Evolutionary conservation across 2,329 filamentous ascomycete species (phyloP), one percentile per base, ranked within the genome.

Genomic region (Scytalidium lignicola): DNA sequence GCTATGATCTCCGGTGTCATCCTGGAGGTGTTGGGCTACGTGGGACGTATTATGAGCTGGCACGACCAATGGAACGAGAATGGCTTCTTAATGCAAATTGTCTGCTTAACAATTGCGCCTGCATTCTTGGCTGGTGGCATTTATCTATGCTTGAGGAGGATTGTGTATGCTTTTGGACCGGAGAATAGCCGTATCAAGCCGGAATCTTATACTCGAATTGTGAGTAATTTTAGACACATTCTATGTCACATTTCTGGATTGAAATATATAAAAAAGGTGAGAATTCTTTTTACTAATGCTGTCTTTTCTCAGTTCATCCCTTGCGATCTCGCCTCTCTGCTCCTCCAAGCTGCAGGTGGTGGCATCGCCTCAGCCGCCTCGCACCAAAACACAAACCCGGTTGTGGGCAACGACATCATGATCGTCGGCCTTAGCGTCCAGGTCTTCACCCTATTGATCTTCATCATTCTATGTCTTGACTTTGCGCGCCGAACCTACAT

Each of bases 91-190:
- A 75, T 82, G 32, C 80, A 85, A 61, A 76, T 83, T 32, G 74
- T 78, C 59, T 79, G 75, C 55, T 70, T 88, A 49, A 86, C 82
- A 3, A 75, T 86, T 51, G 82, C 72, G 0, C 83, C 84, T 0
- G 82, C 82, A 1, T 86, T 85, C 60, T 71, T 85, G 62, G 75
- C 80, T 8, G 83, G 80, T 1, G 79, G 74, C 1, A 74, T 86
- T 39, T 87, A 87, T 59, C 67, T 87, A 46, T 83, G 79, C 52
- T 67, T 86, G 44, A 62, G 73, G 10, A 66, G 70, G 37, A 75
- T 78, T 52, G 74, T 78, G 10, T 64, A 66, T 43, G 71, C 68
- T 1, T 75, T 74, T 55, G 74, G 74, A 0, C 62, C 68, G 0
- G 69, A 74, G 58, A 73, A 75, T 58, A 76, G 72, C n/a, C 61